phyloP scores from a whole-genome alignment of 495 filamentous ascomycete genomes.

The Penicillium canariense region DNA sequence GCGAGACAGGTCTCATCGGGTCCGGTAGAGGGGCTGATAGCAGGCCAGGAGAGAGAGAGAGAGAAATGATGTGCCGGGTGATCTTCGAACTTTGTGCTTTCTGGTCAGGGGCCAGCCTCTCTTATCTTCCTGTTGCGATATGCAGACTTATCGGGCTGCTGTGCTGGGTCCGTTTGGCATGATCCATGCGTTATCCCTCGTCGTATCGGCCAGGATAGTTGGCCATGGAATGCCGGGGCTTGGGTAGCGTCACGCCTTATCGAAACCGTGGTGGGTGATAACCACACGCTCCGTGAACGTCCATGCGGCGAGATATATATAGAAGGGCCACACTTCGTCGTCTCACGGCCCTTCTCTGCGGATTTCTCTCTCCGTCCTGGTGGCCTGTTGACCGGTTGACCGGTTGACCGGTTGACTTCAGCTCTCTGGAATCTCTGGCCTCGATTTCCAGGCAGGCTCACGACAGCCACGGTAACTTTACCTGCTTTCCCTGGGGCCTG shows the following conservation, averaged over 20 bases:
- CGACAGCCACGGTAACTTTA: neutral
- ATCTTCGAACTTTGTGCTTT: neutral
- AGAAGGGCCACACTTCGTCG: neutral
- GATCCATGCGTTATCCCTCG: neutral
- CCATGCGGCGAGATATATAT: constrained; percentile 11
- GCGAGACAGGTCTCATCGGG: neutral
- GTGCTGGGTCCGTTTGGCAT: too few relatives aligned
- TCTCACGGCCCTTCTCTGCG: neutral
- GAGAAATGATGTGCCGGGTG: neutral
- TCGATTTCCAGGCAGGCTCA: too few relatives aligned
- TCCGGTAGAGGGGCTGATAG: neutral
- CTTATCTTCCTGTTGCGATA: constrained; percentile 11
- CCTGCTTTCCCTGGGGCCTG: neutral
- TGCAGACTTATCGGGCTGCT: neutral
- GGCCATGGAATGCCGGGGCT: neutral
- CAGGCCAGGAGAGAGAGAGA: neutral
- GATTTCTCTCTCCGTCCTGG: neutral
- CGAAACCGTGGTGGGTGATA: constrained; percentile 18
- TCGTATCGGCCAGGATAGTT: constrained; percentile 13
- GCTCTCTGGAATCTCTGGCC: neutral
- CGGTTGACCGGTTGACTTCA: too few relatives aligned
- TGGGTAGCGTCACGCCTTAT: constrained; percentile 24
- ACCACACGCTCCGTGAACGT: constrained; percentile 9
- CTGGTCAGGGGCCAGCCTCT: neutral
- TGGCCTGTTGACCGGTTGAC: too few relatives aligned